Evolutionary conservation across 2,329 filamentous ascomycete species (phyloP), one percentile per base, ranked within the genome.

Genomic region (Emergomyces pasteurianus): DNA sequence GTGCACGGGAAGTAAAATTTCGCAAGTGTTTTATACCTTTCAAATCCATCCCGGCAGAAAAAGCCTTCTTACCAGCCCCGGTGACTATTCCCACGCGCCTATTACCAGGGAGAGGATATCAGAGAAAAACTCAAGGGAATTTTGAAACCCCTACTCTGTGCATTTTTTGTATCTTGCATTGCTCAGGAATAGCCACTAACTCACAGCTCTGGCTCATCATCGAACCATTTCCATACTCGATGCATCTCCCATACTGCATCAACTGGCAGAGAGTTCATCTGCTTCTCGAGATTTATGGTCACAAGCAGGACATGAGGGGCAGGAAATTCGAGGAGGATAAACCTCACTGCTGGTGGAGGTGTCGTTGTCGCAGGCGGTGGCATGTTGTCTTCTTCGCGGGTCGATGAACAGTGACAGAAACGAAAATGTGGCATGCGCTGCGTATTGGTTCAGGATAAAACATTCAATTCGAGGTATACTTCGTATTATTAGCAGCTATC

Each of bases 1-100:
- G 7, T 46, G 49, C 10, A 53, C 36, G 18, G 21, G 8, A 46
- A 4, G 49, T 31, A n/a, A 54, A 31, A 64, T 62, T 36, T 68
- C 67, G 64, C 81, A 79, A 61, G 76, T 73, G 9, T 72, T 71
- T 80, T 75, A 83, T 64, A 73, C 72, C 81, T 62, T 75, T 74
- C 56, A 79, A 63, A 64, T 79, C 76, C 57, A 72, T 71, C 2
- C 77, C 77, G 1, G 77, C 74, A 59, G 74, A 78, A 61, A 79
- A 79, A 0, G 75, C 73, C 58, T 72, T 72, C 54, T 75, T 74
- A 1, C 77, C 77, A 7, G 66, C 65, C 10, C 77, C 77, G 2
- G 76, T 79, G 36, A 78, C 64, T 14, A 79, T 69, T 4, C 68
- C 74, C 47, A 76, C 74, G 5, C 62, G 63, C 55, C 84, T 53